A percentile compares a stretch with the other conserved stretches of the same genome.
These are phyloP conservation scores for Lachnum nothofagi DNA, from an alignment of 2,329 filamentous ascomycete genomes.

Conservation along the genomic window DNA sequence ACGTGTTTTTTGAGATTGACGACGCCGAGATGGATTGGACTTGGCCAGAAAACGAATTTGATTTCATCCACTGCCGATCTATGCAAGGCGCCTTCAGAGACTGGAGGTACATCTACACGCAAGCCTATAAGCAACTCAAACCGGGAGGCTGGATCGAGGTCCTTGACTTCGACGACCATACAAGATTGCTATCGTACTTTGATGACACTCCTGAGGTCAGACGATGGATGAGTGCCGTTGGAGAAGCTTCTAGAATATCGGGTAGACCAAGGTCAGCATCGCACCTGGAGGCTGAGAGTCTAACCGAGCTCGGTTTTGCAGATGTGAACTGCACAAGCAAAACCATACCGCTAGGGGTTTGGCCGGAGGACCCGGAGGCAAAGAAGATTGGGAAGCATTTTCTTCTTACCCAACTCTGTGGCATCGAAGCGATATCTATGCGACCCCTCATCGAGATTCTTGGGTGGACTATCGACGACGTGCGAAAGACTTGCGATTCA, in stretches of 20 bases:
- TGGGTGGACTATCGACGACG: constrained; percentile 25
- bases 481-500: constrained; percentile 15
- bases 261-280: constrained; percentile 19
- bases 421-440: constrained; percentile 26
- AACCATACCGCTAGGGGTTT: constrained; percentile 30
- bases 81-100: constrained; percentile 54
- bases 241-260: constrained; percentile 16
- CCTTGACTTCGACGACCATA: constrained; percentile 29
- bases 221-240: constrained; percentile 12
- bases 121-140: constrained; percentile 39
- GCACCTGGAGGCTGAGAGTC: constrained; percentile 25
- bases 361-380: constrained; percentile 33
- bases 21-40: constrained; percentile 48
- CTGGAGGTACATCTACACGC: constrained; percentile 50
- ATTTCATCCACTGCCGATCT: constrained; percentile 56
- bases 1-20: constrained; percentile 62
- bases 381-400: constrained; percentile 26
- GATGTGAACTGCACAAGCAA: constrained; percentile 34
- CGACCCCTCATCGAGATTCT: constrained; percentile 25
- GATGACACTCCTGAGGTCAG: constrained; percentile 10
- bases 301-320: constrained; percentile 39
- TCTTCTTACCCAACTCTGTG: constrained; percentile 20
- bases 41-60: constrained; percentile 50
- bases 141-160: constrained; percentile 32
- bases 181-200: constrained; percentile 19